phyloP scores from a whole-genome alignment of 2,329 filamentous ascomycete genomes.

The Cercospora berteroae region DNA sequence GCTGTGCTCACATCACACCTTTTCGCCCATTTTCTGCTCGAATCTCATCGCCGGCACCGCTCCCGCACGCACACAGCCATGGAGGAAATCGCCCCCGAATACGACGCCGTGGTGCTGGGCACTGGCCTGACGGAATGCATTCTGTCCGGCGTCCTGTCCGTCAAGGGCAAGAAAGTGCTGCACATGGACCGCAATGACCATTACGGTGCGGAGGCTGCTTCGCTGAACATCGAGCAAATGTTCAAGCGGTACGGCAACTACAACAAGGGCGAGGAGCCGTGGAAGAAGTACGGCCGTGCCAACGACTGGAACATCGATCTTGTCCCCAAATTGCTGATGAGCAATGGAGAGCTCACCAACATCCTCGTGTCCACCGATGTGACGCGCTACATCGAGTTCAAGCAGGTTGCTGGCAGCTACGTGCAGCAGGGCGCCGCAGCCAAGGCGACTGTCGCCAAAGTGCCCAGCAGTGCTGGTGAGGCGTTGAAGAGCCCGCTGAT shows the following conservation, averaged over 20 bases:
- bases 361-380: constrained; percentile 92
- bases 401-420: constrained; percentile 83
- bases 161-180: constrained; percentile 98
- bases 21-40: neutral
- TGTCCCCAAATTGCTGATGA: constrained; percentile 97
- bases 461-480: constrained; percentile 88
- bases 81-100: constrained; percentile 98
- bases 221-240: constrained; percentile 92
- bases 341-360: constrained; percentile 96
- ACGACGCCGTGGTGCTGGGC: constrained; percentile 97
- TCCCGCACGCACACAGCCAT: constrained; percentile 54
- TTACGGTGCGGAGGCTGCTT: constrained; percentile 96
- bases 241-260: constrained; percentile 96
- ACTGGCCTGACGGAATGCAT: constrained; percentile 99
- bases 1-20: neutral
- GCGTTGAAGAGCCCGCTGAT: constrained; percentile 90
- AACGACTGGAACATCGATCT: constrained; percentile 99
- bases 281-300: constrained; percentile 93
- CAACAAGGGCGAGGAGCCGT: constrained; percentile 76
- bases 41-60: neutral
- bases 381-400: constrained; percentile 55
- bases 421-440: constrained; percentile 82
- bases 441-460: constrained; percentile 93
- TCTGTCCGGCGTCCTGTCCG: constrained; percentile 93
- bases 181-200: constrained; percentile 99